Conservation (phyloP, 768 basidiomycete genomes). For the Cystoderma amianthinum region DNA sequence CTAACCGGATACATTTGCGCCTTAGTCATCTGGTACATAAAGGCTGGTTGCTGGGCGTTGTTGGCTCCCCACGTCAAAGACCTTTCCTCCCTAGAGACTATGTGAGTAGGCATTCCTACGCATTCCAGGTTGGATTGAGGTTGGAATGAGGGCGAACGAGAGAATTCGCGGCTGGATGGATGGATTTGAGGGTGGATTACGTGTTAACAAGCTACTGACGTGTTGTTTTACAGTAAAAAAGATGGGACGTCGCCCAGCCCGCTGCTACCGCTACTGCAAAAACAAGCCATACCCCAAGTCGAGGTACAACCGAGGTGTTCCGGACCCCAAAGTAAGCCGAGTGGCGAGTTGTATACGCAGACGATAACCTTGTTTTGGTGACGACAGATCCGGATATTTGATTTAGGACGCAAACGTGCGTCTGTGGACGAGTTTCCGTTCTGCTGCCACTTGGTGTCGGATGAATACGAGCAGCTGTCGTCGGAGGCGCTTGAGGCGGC, state of each 20-base stretch:
- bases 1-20: too few relatives aligned
- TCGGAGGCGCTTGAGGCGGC: conserved; percentile 96
- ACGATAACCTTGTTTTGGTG: too few relatives aligned
- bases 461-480: conserved; percentile 96
- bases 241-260: conserved; percentile 97
- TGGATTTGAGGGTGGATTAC: not conserved
- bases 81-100: not conserved
- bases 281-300: conserved; percentile 98
- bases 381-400: conserved; percentile 93
- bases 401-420: conserved; percentile 93
- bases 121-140: not conserved
- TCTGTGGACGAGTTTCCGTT: conserved; percentile 97
- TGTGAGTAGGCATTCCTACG: not conserved
- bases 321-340: conserved; percentile 90
- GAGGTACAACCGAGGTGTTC: conserved; percentile 97
- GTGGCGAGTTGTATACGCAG: not conserved
- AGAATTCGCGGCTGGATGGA: not conserved
- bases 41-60: not conserved
- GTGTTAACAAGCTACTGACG: not conserved
- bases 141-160: not conserved
- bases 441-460: conserved; percentile 93
- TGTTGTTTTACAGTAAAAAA: conserved; percentile 15
- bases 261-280: conserved; percentile 99
- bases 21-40: not conserved
- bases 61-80: not conserved